These are phyloP conservation scores for Zymoseptoria ardabiliae DNA, from an alignment of 2,329 filamentous ascomycete genomes.

Conservation along the genomic window DNA sequence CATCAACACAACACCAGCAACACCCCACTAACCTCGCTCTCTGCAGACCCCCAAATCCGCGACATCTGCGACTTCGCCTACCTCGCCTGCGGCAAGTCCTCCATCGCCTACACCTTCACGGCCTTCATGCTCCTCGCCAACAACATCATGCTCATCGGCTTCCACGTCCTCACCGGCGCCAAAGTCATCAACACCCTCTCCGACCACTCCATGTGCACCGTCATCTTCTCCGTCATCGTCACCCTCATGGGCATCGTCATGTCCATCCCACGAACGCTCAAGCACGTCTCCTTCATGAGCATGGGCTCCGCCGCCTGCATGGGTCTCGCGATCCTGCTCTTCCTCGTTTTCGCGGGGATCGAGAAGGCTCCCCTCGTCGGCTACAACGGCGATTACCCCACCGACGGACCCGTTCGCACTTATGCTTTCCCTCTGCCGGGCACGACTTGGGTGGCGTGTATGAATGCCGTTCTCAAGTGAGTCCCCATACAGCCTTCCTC, in stretches of 20 bases:
- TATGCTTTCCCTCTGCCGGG: constrained; percentile 43
- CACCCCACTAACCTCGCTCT: too few species aligned
- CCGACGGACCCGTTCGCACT: constrained; percentile 37
- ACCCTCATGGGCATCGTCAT: constrained; percentile 43
- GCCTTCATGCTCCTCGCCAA: constrained; percentile 45
- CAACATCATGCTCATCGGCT: constrained; percentile 46
- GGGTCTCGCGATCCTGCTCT: constrained; percentile 44
- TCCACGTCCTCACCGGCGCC: constrained; percentile 45
- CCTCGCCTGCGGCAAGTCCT: constrained; percentile 39
- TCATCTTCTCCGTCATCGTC: constrained; percentile 42
- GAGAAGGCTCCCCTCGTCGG: constrained; percentile 39
- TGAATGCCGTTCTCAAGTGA: constrained; percentile 43
- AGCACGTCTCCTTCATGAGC: constrained; percentile 45
- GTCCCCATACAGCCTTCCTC: constrained; percentile 20
- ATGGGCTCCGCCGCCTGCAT: constrained; percentile 45
- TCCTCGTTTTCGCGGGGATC: constrained; percentile 44
- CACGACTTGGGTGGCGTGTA: constrained; percentile 41
- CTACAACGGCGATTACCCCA: constrained; percentile 42
- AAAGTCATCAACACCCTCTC: constrained; percentile 45
- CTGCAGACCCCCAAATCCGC: constrained; percentile 38
- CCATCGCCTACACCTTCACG: constrained; percentile 40
- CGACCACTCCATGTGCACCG: constrained; percentile 44
- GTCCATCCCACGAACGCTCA: constrained; percentile 40
- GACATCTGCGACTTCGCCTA: constrained; percentile 47
- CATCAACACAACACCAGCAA: too few species aligned